Evolutionary conservation across 805 yeast genomes (phyloP), one percentile per base, ranked within the genome.

Genomic region (Helenozyma baotianmanensis): DNA sequence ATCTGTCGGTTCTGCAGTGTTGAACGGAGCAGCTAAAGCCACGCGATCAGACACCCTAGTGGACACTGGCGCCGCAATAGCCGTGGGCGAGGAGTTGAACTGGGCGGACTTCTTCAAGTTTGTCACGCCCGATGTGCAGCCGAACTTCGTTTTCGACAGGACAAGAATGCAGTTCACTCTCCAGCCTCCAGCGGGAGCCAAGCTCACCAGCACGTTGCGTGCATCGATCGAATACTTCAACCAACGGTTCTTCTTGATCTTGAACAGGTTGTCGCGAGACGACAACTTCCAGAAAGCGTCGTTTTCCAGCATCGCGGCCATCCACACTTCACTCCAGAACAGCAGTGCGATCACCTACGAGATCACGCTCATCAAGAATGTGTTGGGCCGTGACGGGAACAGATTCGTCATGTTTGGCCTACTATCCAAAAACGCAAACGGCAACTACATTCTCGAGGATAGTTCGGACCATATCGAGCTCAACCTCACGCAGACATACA

Each of bases 311-410:
- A 49, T 67, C 5, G 67, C 73, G 9, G 66, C 74, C n/a, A 52
- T 72, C 27, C 58, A 61, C 35, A 51, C 60, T 16, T 27, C 37
- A 12, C 33, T 44, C 25, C 25, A 27, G 4, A 32, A 34, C 15
- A 36, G 36, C 8, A 17, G 19, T 8, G 35, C 32, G 21, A n/a
- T 36, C n/a, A 40, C 40, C 24, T 40, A 44, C 29, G 58, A 54
- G 23, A 64, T 90, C 27, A 84, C 95, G 0, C 67, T 77, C 24
- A 78, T 92, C 33, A 89, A 89, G 49, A 89, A 89, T 54, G 62
- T 92, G 38, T 55, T 92, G 18, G 99, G 98, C 19, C 64, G 96
- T 34, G 83, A 82, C 47, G 90, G 90, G 4, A 68, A 74, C 33
- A 69, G 76, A 36, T 92, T 92, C 51, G 62, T 83, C 6, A 53